These are phyloP conservation scores for Haplographium delicatum DNA, from an alignment of 495 filamentous ascomycete genomes.

Conservation along the genomic window DNA sequence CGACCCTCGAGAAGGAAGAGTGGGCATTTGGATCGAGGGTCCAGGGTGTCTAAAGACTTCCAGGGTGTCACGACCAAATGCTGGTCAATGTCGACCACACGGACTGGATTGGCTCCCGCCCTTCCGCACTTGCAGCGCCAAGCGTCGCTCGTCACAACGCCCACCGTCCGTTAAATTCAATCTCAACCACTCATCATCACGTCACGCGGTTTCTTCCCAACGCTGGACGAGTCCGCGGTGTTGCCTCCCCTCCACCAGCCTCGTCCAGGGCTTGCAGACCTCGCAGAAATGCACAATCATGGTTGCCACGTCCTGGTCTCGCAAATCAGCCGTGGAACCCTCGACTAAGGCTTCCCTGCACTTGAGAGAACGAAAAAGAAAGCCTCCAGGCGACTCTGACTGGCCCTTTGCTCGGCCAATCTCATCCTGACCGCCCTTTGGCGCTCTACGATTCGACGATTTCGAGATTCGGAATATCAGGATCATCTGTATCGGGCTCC, in stretches of 20 bases:
- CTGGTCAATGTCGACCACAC: too few relatives aligned
- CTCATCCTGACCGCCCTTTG: constrained; percentile 19
- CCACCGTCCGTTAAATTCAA: constrained; percentile 3
- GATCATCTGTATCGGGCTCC: neutral
- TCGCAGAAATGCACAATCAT: neutral
- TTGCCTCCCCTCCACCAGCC: constrained; percentile 3
- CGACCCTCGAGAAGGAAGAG: too few relatives aligned
- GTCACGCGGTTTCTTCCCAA: too few relatives aligned
- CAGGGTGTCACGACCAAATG: too few relatives aligned
- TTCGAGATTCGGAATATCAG: constrained; percentile 8
- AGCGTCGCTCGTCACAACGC: neutral
- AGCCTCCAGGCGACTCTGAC: neutral
- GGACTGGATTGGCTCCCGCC: constrained; percentile 15
- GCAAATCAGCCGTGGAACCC: neutral
- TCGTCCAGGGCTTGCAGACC: neutral
- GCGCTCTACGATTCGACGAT: constrained; percentile 19
- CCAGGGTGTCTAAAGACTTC: too few relatives aligned
- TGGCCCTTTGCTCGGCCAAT: constrained; percentile 13
- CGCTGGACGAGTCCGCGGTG: too few relatives aligned
- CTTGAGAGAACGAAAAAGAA: too few relatives aligned
- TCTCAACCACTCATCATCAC: too few relatives aligned
- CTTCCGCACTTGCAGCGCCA: constrained; percentile 6
- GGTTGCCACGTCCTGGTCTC: neutral
- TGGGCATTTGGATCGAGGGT: too few relatives aligned
- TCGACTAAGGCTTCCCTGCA: neutral